Base-by-base conservation (phyloP, 1,284 basidiomycete genomes). In the Ustilago vetiveriae region DNA sequence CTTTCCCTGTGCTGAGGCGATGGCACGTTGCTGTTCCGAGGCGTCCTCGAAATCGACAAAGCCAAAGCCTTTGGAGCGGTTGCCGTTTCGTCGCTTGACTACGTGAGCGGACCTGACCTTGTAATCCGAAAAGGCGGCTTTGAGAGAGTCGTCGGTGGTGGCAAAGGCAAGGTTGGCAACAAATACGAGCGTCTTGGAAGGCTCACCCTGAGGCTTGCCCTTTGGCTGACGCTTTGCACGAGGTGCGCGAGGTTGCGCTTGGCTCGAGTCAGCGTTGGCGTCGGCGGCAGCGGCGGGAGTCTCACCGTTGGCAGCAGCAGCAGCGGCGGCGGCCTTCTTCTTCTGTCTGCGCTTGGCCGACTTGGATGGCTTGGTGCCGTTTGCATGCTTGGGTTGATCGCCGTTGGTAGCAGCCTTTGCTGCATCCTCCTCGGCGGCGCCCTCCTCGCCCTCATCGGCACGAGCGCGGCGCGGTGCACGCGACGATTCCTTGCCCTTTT, bases 171-270 rank as follows among this genome's bases (percentile, higher is more conserved):
- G 67, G 57, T 78, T 78, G 66, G 76, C 68, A 19, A 78, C 77
- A 58, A 79, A 79, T 38, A 79, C 56, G 41, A 77, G 69, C 21
- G 77, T 79, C 66, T 71, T 59, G 48, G 72, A 75, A 19, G 76
- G 75, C 45, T 75, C 74, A 29, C 77, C 77, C 26, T 43, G 37
- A 6, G 77, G 75, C 4, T 56, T 48, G 21, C 55, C 66, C 65
- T 74, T 74, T 32, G 65, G 57, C 29, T 53, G 19, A 22, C 73
- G 73, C 49, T 66, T 64, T 27, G 65, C 41, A 29, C 50, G 50
- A 27, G 71, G 60, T 13, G 52, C 55, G 37, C 65, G 64, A 32
- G 65, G 30, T 40, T 66, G 45, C 30, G 62, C 36, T 11, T 59
- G 55, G 42, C 41, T 37, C 19, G 60, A 45, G 26, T 60, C 52